phyloP scores from a whole-genome alignment of 306 rosid genomes.

The Sicyos edulis region DNA sequence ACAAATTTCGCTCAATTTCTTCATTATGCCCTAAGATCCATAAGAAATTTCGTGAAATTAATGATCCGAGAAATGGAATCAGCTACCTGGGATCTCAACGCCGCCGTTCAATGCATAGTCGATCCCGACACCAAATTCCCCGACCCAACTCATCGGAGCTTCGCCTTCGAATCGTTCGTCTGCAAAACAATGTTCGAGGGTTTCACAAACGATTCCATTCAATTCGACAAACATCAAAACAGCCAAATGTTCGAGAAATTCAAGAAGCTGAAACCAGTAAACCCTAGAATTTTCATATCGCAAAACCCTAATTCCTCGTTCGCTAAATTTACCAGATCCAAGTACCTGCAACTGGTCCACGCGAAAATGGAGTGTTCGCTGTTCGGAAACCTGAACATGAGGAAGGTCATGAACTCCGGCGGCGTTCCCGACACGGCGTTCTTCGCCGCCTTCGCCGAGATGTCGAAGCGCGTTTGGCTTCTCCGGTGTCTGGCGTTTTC shows the following conservation, averaged over 20 bases:
- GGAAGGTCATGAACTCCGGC: conserved; percentile 62
- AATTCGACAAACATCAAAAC: conserved; percentile 14
- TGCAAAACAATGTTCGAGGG: conserved; percentile 70
- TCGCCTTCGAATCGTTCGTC: conserved; percentile 70
- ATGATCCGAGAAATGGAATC: conserved; percentile 74
- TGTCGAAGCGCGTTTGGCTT: conserved; percentile 73
- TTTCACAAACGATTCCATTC: conserved; percentile 38
- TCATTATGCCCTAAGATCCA: conserved; percentile 42
- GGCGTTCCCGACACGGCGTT: conserved; percentile 71
- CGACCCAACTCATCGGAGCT: conserved; percentile 42
- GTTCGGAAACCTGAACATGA: conserved; percentile 75
- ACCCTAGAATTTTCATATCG: conserved; percentile 36
- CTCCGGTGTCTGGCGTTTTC: conserved; percentile 69
- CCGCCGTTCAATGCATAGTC: conserved; percentile 57
- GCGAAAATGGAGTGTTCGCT: conserved; percentile 96
- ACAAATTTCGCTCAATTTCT: conserved; percentile 57
- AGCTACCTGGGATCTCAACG: conserved; percentile 80
- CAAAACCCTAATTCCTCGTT: conserved; percentile 54
- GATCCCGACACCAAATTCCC: conserved; percentile 51
- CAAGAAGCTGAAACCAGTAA: conserved; percentile 44
- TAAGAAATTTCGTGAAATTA: conserved; percentile 49
- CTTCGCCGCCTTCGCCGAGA: conserved; percentile 65
- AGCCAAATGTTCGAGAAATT: conserved; percentile 51
- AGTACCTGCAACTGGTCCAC: conserved; percentile 66
- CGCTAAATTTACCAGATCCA: conserved; percentile 46